Evolutionary conservation across 2,329 filamentous ascomycete genomes (phyloP), one percentile per base, ranked within the genome.

Genomic region (Hymenoscyphus fructigenus): DNA sequence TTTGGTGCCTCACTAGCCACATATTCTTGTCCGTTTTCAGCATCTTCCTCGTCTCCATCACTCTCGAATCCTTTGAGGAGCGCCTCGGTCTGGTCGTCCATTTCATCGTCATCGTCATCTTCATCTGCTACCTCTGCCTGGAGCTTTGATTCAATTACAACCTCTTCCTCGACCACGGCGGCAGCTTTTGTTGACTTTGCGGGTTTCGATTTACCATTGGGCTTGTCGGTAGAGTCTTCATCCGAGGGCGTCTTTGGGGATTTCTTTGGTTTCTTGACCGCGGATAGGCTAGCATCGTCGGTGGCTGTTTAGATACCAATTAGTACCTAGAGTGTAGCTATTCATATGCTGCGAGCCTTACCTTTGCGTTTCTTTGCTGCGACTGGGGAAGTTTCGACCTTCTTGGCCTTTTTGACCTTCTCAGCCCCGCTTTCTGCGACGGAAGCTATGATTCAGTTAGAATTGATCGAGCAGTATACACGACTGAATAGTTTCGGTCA

Each of bases 31-130:
- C 79, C 77, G 28, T 78, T 71, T 67, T 85, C 81, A 69, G 80
- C 78, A 14, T 72, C 69, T 20, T 73, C 66, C 47, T 83, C 81
- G 47, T 85, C 83, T 61, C 78, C 80, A 60, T 80, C 82, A 70
- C 81, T 84, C 74, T 85, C 83, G 65, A 86, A 85, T 10, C 84
- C 84, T 66, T 80, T 79, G 67, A 86, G 77, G 28, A 86, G 76
- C 23, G 80, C 82, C 36, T 79, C 77, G n/a, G 83, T 84, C 68
- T 84, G 82, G 67, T 85, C 83, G 68, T 82, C 81, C 53, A 78
- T 73, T 29, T 76, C 74, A 9, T 74, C 76, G 44, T 67, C 67
- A 20, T 64, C 67, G 10, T 72, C 69, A 4, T 66, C 65, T 14
- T 70, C 69, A 7, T 63, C 65, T 1, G 55, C 66, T 53, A 56